Base-by-base conservation (phyloP, 768 basidiomycete species). In the Lactarius vividus region DNA sequence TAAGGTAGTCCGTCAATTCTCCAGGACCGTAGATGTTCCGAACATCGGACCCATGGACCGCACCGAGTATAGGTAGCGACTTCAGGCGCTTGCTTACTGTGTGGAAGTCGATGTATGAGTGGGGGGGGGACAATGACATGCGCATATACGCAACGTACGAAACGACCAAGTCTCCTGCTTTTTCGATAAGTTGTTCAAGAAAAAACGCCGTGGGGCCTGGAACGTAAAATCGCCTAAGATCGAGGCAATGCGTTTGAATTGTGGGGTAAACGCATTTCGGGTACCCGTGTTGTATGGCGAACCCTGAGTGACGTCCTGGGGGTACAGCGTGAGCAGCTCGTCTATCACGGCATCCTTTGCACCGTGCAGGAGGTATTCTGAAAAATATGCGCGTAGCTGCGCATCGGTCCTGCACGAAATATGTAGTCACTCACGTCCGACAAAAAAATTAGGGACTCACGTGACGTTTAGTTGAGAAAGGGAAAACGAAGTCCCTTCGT, bases 161-260 rank as follows among this genome's bases (percentile, higher is more conserved):
- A 72, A 80, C 3, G 73, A 72, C 73, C 74, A 80, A 0, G 70
- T 71, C 1, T 73, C 67, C 64, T 80, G 77, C 10, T 71, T 77
- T 11, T 59, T 64, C 0, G 78, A 74, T 18, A 0, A 74, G 73
- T 4, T 72, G 59, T 20, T 76, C 26, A 80, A 67, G 62, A 79
- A 75, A 61, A 74, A 77, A n/a, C 79, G 74, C 2, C 78, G 74
- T 37, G 74, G 74, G 6, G 72, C 75, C 31, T 78, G 73, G 67
- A 79, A 79, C 13, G 63, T 57, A 9, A 72, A 53, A 63, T 82
- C 80, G 1, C 80, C 79, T 52, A 74, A 73, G 18, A 79, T 65
- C 0, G 78, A 77, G 1, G 79, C 76, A 10, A 80, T 63, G 7
- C 80, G 76, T 65, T 80, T 81, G 69, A 71, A 80, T 67, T 81